Evolutionary conservation across 352 stramenopile species (phyloP).

Genomic region (Plasmopara viticola): DNA sequence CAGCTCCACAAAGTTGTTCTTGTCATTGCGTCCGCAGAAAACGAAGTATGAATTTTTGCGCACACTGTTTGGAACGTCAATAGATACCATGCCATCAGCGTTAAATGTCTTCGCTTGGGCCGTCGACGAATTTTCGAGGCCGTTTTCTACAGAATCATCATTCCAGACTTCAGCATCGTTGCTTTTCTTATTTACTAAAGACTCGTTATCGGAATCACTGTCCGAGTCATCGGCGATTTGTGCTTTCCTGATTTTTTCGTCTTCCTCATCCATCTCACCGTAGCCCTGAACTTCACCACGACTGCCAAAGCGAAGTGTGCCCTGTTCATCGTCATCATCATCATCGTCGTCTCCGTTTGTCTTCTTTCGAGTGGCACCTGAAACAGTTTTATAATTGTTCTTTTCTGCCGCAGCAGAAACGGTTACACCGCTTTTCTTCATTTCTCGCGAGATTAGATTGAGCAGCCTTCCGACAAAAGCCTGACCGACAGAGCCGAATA

Average conservation of each 20-base stretch:
- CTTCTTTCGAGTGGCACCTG: conserved; percentile 35
- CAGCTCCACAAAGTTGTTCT: conserved; percentile 79
- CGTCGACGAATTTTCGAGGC: conserved; percentile 18
- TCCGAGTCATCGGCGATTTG: conserved; percentile 54
- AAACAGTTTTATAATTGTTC: conserved; percentile 31
- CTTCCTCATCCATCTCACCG: conserved; percentile 92
- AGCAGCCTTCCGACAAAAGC: conserved; percentile 92
- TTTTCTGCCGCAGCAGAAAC: conserved; percentile 48
- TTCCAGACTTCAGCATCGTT: conserved; percentile 21
- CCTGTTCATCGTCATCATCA: conserved; percentile 87
- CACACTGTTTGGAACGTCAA: conserved; percentile 66
- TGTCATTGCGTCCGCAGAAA: conserved; percentile 69
- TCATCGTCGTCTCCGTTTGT: conserved; percentile 61
- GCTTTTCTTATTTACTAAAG: conserved; percentile 31
- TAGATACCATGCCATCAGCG: conserved; percentile 54
- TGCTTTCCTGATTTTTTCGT: conserved; percentile 75
- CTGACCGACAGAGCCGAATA: conserved; percentile 83
- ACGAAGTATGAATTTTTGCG: conserved; percentile 87
- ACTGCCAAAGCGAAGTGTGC: conserved; percentile 77
- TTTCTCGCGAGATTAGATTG: conserved; percentile 91
- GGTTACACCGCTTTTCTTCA: conserved; percentile 83
- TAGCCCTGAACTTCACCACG: conserved; percentile 81
- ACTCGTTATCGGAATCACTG: conserved; percentile 51
- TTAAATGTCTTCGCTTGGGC: conserved; percentile 39
- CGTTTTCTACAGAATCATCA: conserved; percentile 37